Evolutionary conservation across 208 protist genomes (phyloP).

Genomic region (Crithidia expoeki): DNA sequence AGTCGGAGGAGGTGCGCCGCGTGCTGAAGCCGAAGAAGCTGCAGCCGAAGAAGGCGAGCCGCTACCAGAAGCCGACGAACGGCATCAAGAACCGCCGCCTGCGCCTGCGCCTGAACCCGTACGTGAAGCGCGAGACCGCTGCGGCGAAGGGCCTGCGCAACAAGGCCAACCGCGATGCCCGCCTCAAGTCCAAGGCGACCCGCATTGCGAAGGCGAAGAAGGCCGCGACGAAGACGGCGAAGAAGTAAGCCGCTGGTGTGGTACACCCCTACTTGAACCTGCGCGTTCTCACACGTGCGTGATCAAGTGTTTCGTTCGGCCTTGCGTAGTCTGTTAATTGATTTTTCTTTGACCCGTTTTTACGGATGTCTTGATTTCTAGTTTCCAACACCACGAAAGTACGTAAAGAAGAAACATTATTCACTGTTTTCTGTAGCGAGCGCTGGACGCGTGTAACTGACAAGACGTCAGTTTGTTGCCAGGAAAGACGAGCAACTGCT

Average conservation of each 20-base stretch:
- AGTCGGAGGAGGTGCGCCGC: conserved; percentile 82
- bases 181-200: conserved; percentile 47
- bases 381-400: conserved; percentile 17
- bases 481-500: too few relatives aligned
- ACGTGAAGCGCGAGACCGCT: conserved; percentile 59
- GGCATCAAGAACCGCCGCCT: conserved; percentile 83
- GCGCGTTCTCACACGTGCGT: background rate
- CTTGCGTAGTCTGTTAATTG: conserved; percentile 14
- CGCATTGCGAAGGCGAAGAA: conserved; percentile 65
- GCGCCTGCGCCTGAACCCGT: conserved; percentile 80
- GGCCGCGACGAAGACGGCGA: conserved; percentile 47
- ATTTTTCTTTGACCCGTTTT: conserved; percentile 11
- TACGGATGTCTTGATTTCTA: conserved; percentile 1
- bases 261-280: background rate
- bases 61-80: conserved; percentile 57
- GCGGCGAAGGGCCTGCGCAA: conserved; percentile 64
- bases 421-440: too few relatives aligned
- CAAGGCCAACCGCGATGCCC: conserved; percentile 52
- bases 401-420: too few relatives aligned
- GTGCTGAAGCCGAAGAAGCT: conserved; percentile 81
- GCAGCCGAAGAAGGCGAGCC: conserved; percentile 45
- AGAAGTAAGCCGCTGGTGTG: conserved; percentile 12
- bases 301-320: background rate
- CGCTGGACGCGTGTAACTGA: too few relatives aligned
- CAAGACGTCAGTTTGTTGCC: too few relatives aligned